phyloP scores from a whole-genome alignment of 2,329 filamentous ascomycete genomes.

The Pestalotiopsis sp. region DNA sequence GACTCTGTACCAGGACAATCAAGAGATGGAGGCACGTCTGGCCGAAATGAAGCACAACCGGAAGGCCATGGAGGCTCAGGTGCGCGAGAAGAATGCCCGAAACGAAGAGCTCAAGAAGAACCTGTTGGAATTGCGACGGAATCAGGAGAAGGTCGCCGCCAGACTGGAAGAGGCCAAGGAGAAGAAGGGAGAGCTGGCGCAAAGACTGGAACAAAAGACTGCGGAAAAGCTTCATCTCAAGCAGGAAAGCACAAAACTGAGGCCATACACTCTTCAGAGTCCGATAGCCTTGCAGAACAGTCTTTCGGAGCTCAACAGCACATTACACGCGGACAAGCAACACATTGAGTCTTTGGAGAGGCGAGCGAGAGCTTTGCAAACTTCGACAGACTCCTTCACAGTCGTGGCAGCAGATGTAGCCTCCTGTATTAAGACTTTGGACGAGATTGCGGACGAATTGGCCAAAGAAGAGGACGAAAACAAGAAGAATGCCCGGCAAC shows the following conservation, averaged over 20 bases:
- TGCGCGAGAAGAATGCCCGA: slow-evolving; percentile 80
- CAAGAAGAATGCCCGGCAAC: slow-evolving; percentile 75
- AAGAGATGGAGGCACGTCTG: slow-evolving; percentile 79
- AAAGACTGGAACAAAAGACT: slow-evolving; percentile 71
- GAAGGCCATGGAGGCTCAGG: slow-evolving; percentile 77
- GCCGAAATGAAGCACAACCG: slow-evolving; percentile 81
- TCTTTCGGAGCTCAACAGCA: slow-evolving; percentile 79
- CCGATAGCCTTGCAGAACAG: slow-evolving; percentile 81
- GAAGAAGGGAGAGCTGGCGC: slow-evolving; percentile 77
- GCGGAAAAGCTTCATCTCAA: slow-evolving; percentile 70
- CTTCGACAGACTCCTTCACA: slow-evolving; percentile 85
- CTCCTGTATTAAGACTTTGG: slow-evolving; percentile 84
- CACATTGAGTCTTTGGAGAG: slow-evolving; percentile 89
- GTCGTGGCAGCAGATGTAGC: slow-evolving; percentile 85
- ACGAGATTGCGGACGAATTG: slow-evolving; percentile 84
- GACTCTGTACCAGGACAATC: slow-evolving; percentile 80
- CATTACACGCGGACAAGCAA: slow-evolving; percentile 74
- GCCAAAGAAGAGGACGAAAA: slow-evolving; percentile 91
- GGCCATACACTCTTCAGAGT: slow-evolving; percentile 90
- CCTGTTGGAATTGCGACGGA: slow-evolving; percentile 77
- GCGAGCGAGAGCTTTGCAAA: slow-evolving; percentile 86
- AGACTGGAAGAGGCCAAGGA: slow-evolving; percentile 81
- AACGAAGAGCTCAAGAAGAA: slow-evolving; percentile 87
- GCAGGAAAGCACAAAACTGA: slow-evolving; percentile 85
- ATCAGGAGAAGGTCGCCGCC: slow-evolving; percentile 81